Evolutionary conservation across 129 eudicot species (phyloP).

Genomic region (Centrapalus pauciflorus): DNA sequence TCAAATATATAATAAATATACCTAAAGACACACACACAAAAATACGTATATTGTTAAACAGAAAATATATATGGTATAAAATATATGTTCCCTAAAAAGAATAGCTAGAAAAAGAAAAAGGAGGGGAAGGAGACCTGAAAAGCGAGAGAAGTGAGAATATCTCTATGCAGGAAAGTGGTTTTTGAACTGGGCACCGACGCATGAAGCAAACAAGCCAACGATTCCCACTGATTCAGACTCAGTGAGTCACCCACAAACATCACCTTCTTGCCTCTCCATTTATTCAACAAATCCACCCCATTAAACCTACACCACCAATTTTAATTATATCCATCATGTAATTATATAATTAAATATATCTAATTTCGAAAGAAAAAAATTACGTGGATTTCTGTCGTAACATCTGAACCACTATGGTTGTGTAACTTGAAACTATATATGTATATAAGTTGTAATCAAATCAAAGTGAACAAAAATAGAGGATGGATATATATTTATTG

Average conservation of each 20-base stretch:
- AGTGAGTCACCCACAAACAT: constrained; percentile 99
- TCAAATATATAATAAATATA: no score
- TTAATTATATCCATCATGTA: background rate
- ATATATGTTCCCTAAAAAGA: background rate
- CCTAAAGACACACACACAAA: no score
- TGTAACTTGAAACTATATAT: background rate
- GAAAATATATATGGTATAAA: background rate
- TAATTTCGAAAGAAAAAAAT: background rate
- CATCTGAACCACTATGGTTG: background rate
- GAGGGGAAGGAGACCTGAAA: constrained; percentile 55
- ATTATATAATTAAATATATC: background rate
- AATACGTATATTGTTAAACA: background rate
- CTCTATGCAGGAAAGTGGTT: constrained; percentile 32
- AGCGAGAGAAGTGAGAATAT: constrained; percentile 50
- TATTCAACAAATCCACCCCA: constrained; percentile 62
- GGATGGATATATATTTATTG: constrained; percentile 7
- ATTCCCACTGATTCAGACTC: constrained; percentile 89
- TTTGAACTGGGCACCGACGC: constrained; percentile 67
- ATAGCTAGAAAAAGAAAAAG: background rate
- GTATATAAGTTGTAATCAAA: background rate
- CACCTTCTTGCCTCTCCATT: constrained; percentile 84
- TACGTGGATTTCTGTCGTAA: background rate
- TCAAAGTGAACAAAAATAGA: constrained; percentile 9
- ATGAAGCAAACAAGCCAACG: constrained; percentile 83
- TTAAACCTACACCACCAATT: constrained; percentile 51